phyloP scores from a whole-genome alignment of 2,329 filamentous ascomycete species.

The Plectosphaerella plurivora region DNA sequence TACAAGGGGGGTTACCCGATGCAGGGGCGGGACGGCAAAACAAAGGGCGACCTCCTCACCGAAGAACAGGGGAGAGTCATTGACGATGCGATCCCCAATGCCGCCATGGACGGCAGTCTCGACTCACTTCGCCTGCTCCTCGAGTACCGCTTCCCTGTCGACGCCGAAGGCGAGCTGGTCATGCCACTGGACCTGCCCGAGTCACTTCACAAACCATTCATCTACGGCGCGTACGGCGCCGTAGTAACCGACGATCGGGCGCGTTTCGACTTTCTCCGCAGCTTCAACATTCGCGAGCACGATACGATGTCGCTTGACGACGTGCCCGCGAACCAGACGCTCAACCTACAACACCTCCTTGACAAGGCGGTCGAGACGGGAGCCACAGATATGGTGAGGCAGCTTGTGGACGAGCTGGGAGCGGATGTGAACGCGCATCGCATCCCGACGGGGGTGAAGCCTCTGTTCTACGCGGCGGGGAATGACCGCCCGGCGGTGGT shows the following conservation, averaged over 20 bases:
- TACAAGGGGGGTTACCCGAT: constrained; percentile 2
- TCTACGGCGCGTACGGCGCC: constrained; percentile 3
- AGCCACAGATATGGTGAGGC: not conserved
- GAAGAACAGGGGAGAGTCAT: not conserved
- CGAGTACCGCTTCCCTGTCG: not conserved
- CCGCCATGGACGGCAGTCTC: not conserved
- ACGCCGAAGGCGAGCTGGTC: constrained; percentile 1
- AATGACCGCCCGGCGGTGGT: constrained; percentile 1
- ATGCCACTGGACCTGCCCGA: constrained; percentile 3
- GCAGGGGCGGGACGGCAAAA: constrained; percentile 1
- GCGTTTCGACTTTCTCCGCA: constrained; percentile 10
- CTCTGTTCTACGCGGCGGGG: constrained; percentile 1
- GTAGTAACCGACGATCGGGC: not conserved
- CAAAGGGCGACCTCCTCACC: constrained; percentile 3
- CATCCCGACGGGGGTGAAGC: constrained; percentile 3
- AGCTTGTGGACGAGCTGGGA: constrained; percentile 4
- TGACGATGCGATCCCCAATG: not conserved
- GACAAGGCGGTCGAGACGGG: constrained; percentile 2
- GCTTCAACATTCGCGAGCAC: constrained; percentile 4
- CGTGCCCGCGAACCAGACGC: constrained; percentile 2
- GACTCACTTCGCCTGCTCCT: constrained; percentile 5
- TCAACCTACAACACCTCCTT: constrained; percentile 4
- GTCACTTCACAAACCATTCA: not conserved
- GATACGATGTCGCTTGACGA: constrained; percentile 5
- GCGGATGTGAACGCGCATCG: constrained; percentile 5